phyloP scores from a whole-genome alignment of 352 stramenopile species.

The Blastocystis hominis region DNA sequence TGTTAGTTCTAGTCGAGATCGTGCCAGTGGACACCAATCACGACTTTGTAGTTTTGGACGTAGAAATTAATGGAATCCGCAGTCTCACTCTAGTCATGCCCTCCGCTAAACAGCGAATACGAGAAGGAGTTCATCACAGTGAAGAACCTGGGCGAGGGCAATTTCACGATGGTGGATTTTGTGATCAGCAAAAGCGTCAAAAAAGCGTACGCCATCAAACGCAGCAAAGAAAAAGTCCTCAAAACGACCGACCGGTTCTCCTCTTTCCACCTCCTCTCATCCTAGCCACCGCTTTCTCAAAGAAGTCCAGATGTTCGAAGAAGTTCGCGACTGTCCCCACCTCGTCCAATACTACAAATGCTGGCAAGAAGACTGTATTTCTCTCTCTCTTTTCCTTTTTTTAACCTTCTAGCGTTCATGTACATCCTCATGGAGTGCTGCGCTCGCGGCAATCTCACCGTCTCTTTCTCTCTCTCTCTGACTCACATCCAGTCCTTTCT shows the following conservation, averaged over 20 bases:
- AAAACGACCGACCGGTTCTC: slow-evolving; percentile 11
- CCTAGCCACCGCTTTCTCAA: neutral
- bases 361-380: slow-evolving; percentile 35
- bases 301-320: slow-evolving; percentile 26
- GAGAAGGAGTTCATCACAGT: slow-evolving; percentile 50
- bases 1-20: neutral
- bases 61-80: neutral
- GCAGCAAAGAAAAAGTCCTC: neutral
- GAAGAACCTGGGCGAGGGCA: slow-evolving; percentile 31
- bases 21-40: neutral
- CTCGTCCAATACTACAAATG: slow-evolving; percentile 54
- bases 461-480: neutral
- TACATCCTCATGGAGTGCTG: slow-evolving; percentile 51
- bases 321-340: neutral
- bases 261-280: neutral
- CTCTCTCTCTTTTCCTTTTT: no score
- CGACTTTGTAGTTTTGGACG: slow-evolving; percentile 14
- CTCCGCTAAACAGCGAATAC: neutral
- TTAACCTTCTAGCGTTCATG: neutral
- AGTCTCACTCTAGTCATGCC: neutral
- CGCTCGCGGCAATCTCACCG: neutral
- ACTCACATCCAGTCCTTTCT: neutral
- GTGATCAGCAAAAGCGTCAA: neutral
- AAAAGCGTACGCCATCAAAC: slow-evolving; percentile 18
- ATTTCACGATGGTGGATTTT: slow-evolving; percentile 49